Evolutionary conservation across 2,329 filamentous ascomycete genomes (phyloP).

Genomic region (Ophiostoma sp.): DNA sequence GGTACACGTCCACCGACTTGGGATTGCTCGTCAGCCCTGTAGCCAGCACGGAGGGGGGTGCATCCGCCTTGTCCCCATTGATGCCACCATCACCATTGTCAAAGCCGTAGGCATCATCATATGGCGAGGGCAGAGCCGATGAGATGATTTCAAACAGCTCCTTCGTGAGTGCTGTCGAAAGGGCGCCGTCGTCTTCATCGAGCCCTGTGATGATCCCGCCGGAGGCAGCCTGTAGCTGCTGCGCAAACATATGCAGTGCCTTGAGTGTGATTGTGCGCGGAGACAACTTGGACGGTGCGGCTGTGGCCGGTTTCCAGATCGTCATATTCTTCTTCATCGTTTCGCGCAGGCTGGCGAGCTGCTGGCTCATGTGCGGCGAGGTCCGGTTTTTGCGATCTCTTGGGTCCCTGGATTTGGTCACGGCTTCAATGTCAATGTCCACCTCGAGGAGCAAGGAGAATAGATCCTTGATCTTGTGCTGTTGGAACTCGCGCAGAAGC

Average conservation of each 20-base stretch:
- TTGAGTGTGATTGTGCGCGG: constrained; percentile 60
- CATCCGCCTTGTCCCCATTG: constrained; percentile 28
- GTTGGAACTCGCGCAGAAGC: constrained; percentile 49
- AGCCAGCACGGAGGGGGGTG: constrained; percentile 8
- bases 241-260: constrained; percentile 53
- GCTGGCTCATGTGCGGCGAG: constrained; percentile 56
- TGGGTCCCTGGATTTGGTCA: constrained; percentile 37
- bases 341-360: constrained; percentile 50
- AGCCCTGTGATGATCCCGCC: constrained; percentile 32
- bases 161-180: constrained; percentile 46
- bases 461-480: constrained; percentile 50
- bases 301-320: constrained; percentile 53
- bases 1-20: constrained; percentile 39
- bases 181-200: constrained; percentile 38
- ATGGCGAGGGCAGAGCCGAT: constrained; percentile 30
- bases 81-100: constrained; percentile 19
- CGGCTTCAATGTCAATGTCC: constrained; percentile 50
- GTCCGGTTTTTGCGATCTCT: constrained; percentile 63
- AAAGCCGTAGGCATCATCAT: constrained; percentile 27
- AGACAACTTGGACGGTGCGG: constrained; percentile 41
- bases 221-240: constrained; percentile 45
- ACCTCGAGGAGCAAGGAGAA: constrained; percentile 51
- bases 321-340: constrained; percentile 45
- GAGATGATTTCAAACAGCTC: constrained; percentile 44
- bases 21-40: constrained; percentile 33